Base-by-base conservation (phyloP, 495 filamentous ascomycete species). In the Xylaria intraflava region DNA sequence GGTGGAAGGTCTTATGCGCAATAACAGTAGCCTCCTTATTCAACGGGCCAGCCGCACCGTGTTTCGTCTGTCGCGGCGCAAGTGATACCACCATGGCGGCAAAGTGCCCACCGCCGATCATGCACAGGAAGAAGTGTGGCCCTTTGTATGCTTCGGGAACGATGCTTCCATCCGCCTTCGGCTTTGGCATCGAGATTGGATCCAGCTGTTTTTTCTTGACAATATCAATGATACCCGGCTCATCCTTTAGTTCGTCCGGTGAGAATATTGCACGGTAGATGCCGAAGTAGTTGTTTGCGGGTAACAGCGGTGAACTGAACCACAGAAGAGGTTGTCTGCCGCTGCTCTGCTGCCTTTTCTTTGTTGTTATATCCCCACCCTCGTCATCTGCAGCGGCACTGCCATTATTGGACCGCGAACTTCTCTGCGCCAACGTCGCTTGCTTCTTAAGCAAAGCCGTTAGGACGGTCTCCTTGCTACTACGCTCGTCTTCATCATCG, bases 71-170 rank as follows among this genome's bases (percentile, higher is more conserved):
- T 57, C 87, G 89, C 0, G 94, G 91, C 0, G 87, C 84, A 3
- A 97, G 76, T 2, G 90, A 89, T 17, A 97, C 85, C 29, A 97
- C 74, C 90, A 97, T 96, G 19, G 87, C 94, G 0, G 93, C 93
- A 65, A 98, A 97, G 61, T 98, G 93, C 1, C 93, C 93, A 57
- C 93, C 93, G 7, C 93, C 93, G 49, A 97, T 94, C 93, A 98
- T 98, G 67, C 90, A 97, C 51, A 97, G 80, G 62, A 98, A 96
- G 23, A 95, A 81, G 60, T 96, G 91, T 6, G 88, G 88, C 24
- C 82, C 75, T 36, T 80, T 79, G 64, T 80, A 75, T 2, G 70
- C 67, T 9, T 72, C 60, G 0, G 78, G 74, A 4, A 77, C 56
- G 1, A 74, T 67, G 33, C 75, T 77, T 19, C 76, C 80, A 8